Base-by-base conservation (phyloP, 2,329 filamentous ascomycete genomes). In the Aureobasidium sp. region DNA sequence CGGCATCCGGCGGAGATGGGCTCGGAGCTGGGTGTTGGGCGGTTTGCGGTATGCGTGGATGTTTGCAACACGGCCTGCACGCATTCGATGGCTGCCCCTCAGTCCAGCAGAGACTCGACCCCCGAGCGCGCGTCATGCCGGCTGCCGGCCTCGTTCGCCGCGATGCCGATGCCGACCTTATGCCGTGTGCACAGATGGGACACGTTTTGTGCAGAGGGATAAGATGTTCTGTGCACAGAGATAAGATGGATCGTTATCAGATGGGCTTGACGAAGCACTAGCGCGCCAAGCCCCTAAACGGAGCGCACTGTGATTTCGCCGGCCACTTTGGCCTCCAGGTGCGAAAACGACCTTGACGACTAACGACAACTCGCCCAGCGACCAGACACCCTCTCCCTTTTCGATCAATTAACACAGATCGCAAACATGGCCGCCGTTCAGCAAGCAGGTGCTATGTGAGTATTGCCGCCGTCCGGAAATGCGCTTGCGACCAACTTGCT, bases 391-490 rank as follows among this genome's bases (percentile, higher is more conserved):
- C 46, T 42, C 38, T 42, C 58, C 50, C 25, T 46, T 47, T 60
- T 37, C 58, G 58, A 61, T 57, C 60, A 47, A 45, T 68, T 67
- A 67, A 60, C 61, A 58, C 57, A 57, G 62, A 59, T 61, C 65
- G 67, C 63, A 66, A 74, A 67, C 51, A 75, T 75, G 73, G 71
- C 73, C 57, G 72, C 73, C 61, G 69, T 63, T 49, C 64, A 65
- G 55, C 64, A 65, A 55, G 62, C 49, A 61, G 62, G 64, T 59
- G 60, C 62, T 57, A 65, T 65, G 64, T 65, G 54, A 61, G 63
- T 61, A 27, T 25, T 8, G 17, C 25, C 9, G n/a, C 15, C 15
- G 33, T 9, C 23, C 21, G 3, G 19, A 31, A 27, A 23, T 47
- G 33, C 35, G 45, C 46, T 5, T 33, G 38, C 35, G 25, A 33